Evolutionary conservation across 305 asterid species (phyloP), one percentile per base, ranked within the genome.

Genomic region (Lippia alba): DNA sequence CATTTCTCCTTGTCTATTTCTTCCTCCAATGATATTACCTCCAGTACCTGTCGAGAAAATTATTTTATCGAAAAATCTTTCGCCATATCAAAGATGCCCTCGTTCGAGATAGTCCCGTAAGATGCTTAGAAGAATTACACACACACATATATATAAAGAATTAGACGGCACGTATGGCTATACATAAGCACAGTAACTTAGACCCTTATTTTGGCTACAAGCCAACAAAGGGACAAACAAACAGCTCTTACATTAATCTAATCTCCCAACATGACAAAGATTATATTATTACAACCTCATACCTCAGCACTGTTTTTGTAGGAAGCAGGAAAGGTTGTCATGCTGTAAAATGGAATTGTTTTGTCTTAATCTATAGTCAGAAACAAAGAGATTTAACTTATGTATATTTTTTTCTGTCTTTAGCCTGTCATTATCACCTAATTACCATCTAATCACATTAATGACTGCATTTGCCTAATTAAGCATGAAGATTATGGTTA

Each of bases 1-100:
- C 98, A 92, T 70, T 75, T 90, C 53, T 63, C 90, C 71, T 72
- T 80, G 64, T 90, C 87, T 2, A 89, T 72, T 67, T 83, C 94
- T 48, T 80, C 90, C 33, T 76, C 87, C 76, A 70, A 55, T 30
- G 74, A 66, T 24, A 90, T 82, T 48, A 89, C 84, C 71, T 85
- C 93, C 81, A 92, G 57, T 15, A 90, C 89, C 98, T 92, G 81
- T 66, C 50, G 18, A 33, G 17, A 65, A 16, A 6, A 17, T 57
- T 63, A 14, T 46, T 57, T 19, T 68, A 15, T 12, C 49, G 14
- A 2, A 61, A 51, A 60, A 51, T 12, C 46, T 44, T 72, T 44
- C 61, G 36, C 0, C 20, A 6, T 12, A 44, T 60, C 9, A n/a
- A 61, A 45, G 20, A 46, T 72, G 56, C 63, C 55, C 45, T 60